Evolutionary conservation across 2,329 filamentous ascomycete species (phyloP), one percentile per base, ranked within the genome.

Genomic region (Cryphonectria carpinicola): DNA sequence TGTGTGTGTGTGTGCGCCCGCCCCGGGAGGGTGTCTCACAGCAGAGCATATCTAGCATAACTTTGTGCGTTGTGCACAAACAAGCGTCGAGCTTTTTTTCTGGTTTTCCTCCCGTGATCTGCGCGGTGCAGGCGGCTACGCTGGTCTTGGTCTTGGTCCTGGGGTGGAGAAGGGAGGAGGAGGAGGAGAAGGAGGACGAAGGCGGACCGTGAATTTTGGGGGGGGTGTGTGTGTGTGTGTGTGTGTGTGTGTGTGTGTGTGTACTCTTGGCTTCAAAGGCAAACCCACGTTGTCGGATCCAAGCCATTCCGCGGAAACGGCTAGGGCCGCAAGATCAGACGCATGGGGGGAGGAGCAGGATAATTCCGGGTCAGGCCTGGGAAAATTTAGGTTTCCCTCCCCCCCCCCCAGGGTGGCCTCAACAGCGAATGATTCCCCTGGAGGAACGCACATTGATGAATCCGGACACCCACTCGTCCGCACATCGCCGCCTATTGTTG

Each of bases 201-300:
- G 22, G 46, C 46, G n/a, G 46, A 49, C n/a, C 7, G 46, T 49
- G 10, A 49, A n/a, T 49, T 32, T 32, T 32, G 32, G 32, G 32
- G 32, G 32, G 32, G 32, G 32, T n/a, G n/a, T n/a, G n/a, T n/a
- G n/a, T n/a, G n/a, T n/a, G n/a, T n/a, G n/a, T n/a, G n/a, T n/a
- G n/a, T n/a, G n/a, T n/a, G n/a, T n/a, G n/a, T n/a, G n/a, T n/a
- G n/a, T n/a, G 32, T 8, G 46, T 6, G 19, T 49, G 46, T 49
- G 46, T 49, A n/a, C 19, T 49, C 46, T 49, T 49, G 22, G 28
- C 43, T n/a, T 65, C 43, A 52, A 25, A 65, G 43, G 63, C 25
- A 25, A 39, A 52, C 49, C 43, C 41, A 65, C 37, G 22, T 52
- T 52, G 63, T 52, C 63, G 63, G 43, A 58, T 65, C 25, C 63